Evolutionary conservation across 2,329 filamentous ascomycete species (phyloP).

Genomic region (Rasamsonia emersonii): DNA sequence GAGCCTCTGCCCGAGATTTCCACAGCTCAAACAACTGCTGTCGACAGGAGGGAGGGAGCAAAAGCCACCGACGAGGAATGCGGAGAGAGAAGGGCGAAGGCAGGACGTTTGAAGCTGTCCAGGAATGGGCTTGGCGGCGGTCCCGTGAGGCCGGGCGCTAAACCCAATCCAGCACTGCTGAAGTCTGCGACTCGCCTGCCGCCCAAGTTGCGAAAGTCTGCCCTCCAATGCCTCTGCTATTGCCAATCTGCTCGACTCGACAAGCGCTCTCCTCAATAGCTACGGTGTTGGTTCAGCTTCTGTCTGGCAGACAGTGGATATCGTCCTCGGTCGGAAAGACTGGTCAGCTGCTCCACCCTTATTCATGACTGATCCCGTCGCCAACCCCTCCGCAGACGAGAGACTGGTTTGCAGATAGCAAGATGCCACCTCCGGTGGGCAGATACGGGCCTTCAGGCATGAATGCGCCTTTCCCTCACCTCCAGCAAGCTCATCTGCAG

Average conservation of each 20-base stretch:
- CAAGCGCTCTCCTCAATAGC: too few relatives aligned
- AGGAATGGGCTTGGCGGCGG: constrained; percentile 17
- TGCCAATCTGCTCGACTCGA: too few relatives aligned
- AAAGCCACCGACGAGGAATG: too few relatives aligned
- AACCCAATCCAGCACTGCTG: constrained; percentile 15
- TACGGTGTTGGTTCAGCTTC: too few relatives aligned
- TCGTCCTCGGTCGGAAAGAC: too few relatives aligned
- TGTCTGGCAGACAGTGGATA: too few relatives aligned
- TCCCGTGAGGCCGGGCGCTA: constrained; percentile 18
- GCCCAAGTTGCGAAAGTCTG: too few relatives aligned
- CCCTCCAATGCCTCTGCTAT: too few relatives aligned
- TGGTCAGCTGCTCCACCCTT: not conserved
- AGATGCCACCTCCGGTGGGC: constrained; percentile 52
- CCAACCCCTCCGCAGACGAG: constrained; percentile 10
- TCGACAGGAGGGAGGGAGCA: constrained; percentile 1
- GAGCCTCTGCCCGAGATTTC: constrained; percentile 1
- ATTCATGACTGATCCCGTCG: constrained; percentile 14
- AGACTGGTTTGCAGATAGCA: constrained; percentile 14
- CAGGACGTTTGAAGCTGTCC: constrained; percentile 13
- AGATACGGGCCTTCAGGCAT: constrained; percentile 51
- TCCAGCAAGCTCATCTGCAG: constrained; percentile 43
- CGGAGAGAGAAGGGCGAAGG: constrained; percentile 10
- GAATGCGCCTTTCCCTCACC: constrained; percentile 51
- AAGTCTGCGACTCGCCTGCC: constrained; percentile 8
- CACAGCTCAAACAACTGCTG: too few relatives aligned